Evolutionary conservation across 805 yeast species (phyloP).

Genomic region (Tetrapisispora taiwanensis): DNA sequence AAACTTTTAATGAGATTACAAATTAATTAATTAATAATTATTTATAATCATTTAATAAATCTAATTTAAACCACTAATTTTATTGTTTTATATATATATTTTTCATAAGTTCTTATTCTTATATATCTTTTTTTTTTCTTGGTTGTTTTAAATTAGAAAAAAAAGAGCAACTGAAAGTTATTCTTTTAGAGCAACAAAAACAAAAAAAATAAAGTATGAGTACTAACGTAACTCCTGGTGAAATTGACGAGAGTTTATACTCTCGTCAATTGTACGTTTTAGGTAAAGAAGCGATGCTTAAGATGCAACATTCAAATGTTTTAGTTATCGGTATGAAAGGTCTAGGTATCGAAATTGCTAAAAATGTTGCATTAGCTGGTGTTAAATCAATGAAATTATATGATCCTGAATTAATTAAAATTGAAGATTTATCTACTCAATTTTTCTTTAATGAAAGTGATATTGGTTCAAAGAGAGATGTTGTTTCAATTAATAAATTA

Average conservation of each 20-base stretch:
- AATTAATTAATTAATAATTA: no score
- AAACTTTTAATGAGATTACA: no score
- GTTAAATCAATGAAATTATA: conserved; percentile 81
- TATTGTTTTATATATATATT: no score
- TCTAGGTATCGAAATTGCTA: conserved; percentile 91
- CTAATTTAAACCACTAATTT: no score
- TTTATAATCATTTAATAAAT: no score
- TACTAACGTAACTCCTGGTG: conserved; percentile 20
- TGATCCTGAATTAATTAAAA: conserved; percentile 61
- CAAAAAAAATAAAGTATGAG: conserved; percentile 9
- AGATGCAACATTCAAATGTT: conserved; percentile 92
- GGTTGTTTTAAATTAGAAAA: no score
- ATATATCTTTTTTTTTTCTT: no score
- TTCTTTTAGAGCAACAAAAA: background rate
- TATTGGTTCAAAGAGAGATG: conserved; percentile 70
- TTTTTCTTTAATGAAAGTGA: conserved; percentile 68
- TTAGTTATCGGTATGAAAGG: conserved; percentile 85
- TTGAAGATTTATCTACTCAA: conserved; percentile 78
- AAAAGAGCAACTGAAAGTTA: background rate
- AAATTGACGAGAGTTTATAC: conserved; percentile 88
- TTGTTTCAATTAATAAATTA: conserved; percentile 53
- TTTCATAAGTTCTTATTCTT: no score
- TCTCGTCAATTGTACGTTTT: conserved; percentile 93
- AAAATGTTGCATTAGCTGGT: conserved; percentile 94
- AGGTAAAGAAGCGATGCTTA: conserved; percentile 97